These are phyloP conservation scores for Leptoxyphium fumago DNA, from an alignment of 2,329 filamentous ascomycete species.

Conservation along the genomic window DNA sequence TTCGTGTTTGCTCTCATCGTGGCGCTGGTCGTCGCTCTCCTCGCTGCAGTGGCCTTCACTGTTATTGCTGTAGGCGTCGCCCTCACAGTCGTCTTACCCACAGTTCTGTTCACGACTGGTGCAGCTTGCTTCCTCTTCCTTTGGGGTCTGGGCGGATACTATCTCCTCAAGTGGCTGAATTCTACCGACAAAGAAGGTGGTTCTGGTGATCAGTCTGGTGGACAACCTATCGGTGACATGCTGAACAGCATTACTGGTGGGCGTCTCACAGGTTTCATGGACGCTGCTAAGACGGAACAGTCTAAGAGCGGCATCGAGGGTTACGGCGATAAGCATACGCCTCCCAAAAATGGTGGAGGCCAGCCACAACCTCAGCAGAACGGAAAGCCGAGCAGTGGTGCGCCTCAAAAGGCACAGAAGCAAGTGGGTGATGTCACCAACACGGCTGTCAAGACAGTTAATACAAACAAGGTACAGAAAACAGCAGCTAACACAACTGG, in stretches of 20 bases:
- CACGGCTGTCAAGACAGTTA: slow-evolving; percentile 10
- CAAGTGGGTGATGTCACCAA: slow-evolving; percentile 5
- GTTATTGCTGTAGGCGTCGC: slow-evolving; percentile 55
- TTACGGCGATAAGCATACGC: slow-evolving; percentile 6
- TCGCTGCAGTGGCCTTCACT: slow-evolving; percentile 43
- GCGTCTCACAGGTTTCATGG: slow-evolving; percentile 21
- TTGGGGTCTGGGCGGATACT: slow-evolving; percentile 49
- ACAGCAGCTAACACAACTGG: slow-evolving; percentile 8
- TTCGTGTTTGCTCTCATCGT: slow-evolving; percentile 47
- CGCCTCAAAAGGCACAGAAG: slow-evolving; percentile 6
- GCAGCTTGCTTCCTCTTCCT: slow-evolving; percentile 51
- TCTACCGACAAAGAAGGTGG: slow-evolving; percentile 13
- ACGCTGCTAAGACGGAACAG: slow-evolving; percentile 4
- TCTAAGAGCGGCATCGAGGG: slow-evolving; percentile 7
- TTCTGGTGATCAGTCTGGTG: slow-evolving; percentile 9
- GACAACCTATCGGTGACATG: slow-evolving; percentile 25
- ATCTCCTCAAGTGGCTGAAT: slow-evolving; percentile 29
- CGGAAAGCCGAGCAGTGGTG: slow-evolving; percentile 4
- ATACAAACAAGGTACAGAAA: slow-evolving; percentile 7
- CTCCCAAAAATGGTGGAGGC: slow-evolving; percentile 7
- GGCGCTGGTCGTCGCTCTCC: slow-evolving; percentile 39
- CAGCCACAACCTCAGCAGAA: slow-evolving; percentile 3
- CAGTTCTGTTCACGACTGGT: slow-evolving; percentile 50
- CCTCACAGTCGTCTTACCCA: slow-evolving; percentile 51
- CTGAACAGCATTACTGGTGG: slow-evolving; percentile 27